These are phyloP conservation scores for Anthostomella pinea DNA, from an alignment of 2,329 filamentous ascomycete genomes.

Conservation along the genomic window DNA sequence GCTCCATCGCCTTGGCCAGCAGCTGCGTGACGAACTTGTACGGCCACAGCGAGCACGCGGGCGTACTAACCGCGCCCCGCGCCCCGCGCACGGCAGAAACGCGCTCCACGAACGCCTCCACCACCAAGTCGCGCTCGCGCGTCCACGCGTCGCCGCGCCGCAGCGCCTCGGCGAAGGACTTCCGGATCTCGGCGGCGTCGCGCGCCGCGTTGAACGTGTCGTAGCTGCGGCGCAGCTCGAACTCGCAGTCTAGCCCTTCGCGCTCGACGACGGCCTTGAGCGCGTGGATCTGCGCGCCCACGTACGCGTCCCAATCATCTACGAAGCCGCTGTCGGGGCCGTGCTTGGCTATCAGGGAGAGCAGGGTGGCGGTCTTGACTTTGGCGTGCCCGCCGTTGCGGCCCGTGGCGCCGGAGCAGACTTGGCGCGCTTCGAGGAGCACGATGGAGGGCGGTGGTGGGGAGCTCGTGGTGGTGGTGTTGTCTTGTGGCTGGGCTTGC, in stretches of 20 bases:
- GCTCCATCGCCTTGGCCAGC: constrained; percentile 23
- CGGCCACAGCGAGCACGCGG: constrained; percentile 15
- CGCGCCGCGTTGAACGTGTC: constrained; percentile 9
- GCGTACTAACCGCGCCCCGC: constrained; percentile 8
- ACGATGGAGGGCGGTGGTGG: constrained; percentile 8
- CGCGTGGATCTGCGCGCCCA: constrained; percentile 9
- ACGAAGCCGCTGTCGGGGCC: constrained; percentile 1
- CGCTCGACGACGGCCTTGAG: constrained; percentile 12
- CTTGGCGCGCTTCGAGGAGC: constrained; percentile 14
- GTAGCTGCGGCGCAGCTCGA: constrained; percentile 17
- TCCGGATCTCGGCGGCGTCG: constrained; percentile 1
- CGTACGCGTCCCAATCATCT: constrained; percentile 3
- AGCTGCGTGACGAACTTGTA: constrained; percentile 27
- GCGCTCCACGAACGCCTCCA: constrained; percentile 3
- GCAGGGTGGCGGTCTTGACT: constrained; percentile 6
- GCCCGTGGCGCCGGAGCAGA: constrained; percentile 16
- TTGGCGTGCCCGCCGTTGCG: constrained; percentile 18
- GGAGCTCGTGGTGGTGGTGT: neutral
- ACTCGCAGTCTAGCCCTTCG: constrained; percentile 16
- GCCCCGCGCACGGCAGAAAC: constrained; percentile 10
- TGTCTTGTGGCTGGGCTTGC: neutral
- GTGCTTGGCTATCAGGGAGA: neutral
- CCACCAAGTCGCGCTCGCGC: constrained; percentile 7
- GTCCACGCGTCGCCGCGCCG: constrained; percentile 6
- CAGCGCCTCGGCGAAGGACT: constrained; percentile 1